Evolutionary conservation across 495 filamentous ascomycete species (phyloP).

Genomic region (Daldinia concentrica): DNA sequence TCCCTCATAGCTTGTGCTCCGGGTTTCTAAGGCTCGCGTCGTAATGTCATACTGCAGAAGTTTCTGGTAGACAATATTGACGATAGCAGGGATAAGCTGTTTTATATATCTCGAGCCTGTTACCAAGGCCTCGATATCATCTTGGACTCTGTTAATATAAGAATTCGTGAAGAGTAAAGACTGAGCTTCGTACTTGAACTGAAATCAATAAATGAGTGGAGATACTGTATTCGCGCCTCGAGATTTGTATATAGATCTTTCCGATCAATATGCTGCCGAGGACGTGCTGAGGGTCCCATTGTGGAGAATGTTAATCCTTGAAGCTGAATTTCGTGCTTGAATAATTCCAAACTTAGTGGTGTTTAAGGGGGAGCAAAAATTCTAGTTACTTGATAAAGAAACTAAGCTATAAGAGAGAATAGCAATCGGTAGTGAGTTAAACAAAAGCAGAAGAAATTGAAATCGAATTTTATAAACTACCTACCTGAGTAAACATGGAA

Average conservation of each 20-base stretch:
- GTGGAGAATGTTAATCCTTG: constrained; percentile 8
- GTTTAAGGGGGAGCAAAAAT: neutral
- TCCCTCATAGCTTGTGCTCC: constrained; percentile 69
- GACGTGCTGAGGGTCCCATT: constrained; percentile 39
- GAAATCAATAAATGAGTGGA: constrained; percentile 78
- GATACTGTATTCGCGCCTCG: constrained; percentile 72
- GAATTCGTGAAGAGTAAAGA: neutral
- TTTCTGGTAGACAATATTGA: constrained; percentile 83
- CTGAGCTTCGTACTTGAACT: constrained; percentile 61
- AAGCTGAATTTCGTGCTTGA: neutral
- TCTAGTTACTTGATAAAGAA: neutral
- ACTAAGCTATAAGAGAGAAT: neutral
- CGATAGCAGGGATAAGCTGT: constrained; percentile 73
- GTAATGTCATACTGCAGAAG: constrained; percentile 79
- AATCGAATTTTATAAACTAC: neutral
- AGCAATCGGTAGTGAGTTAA: neutral
- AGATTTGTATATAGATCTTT: constrained; percentile 74
- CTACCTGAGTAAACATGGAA: neutral
- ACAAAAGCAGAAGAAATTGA: neutral
- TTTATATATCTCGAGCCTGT: constrained; percentile 77
- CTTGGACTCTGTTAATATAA: constrained; percentile 48
- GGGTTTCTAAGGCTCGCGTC: constrained; percentile 72
- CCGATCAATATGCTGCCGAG: constrained; percentile 70
- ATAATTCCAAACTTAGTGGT: neutral
- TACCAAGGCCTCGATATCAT: constrained; percentile 72